Evolutionary conservation across 495 filamentous ascomycete species (phyloP).

Genomic region (Penicillium lividum): DNA sequence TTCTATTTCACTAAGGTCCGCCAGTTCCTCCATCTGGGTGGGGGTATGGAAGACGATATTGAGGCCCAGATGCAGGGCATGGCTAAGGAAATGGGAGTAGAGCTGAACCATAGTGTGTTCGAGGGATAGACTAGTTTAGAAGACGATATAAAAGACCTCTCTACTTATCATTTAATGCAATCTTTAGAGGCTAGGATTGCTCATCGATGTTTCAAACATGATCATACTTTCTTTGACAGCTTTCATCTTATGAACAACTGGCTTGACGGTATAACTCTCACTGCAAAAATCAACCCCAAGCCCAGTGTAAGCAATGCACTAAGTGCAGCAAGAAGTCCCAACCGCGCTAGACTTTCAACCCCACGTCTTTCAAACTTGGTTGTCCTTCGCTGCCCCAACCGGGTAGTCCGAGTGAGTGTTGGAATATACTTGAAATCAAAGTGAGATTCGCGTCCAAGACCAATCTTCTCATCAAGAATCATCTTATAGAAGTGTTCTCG

Average conservation of each 20-base stretch:
- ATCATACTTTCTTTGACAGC: no score
- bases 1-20: slow-evolving; percentile 78
- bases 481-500: slow-evolving; percentile 55
- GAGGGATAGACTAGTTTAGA: slow-evolving; percentile 59
- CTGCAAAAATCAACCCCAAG: slow-evolving; percentile 24
- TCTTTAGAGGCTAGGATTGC: background rate
- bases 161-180: background rate
- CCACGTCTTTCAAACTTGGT: slow-evolving; percentile 27
- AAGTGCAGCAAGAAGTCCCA: slow-evolving; percentile 32
- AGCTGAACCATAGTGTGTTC: slow-evolving; percentile 83
- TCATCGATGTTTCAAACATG: background rate
- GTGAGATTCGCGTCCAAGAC: slow-evolving; percentile 54
- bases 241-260: slow-evolving; percentile 12
- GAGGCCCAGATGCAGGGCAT: slow-evolving; percentile 82
- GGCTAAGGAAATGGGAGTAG: slow-evolving; percentile 88
- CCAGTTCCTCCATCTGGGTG: slow-evolving; percentile 71
- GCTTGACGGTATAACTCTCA: slow-evolving; percentile 21
- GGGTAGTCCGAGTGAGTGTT: slow-evolving; percentile 37
- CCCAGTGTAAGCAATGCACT: slow-evolving; percentile 19
- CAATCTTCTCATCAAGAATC: slow-evolving; percentile 56
- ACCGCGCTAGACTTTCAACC: slow-evolving; percentile 30
- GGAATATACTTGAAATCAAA: slow-evolving; percentile 72
- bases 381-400: slow-evolving; percentile 30
- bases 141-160: background rate
- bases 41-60: slow-evolving; percentile 92